Evolutionary conservation across 345 rosid species (phyloP), one percentile per base, ranked within the genome.

Genomic region (Leavenworthia alabamica): DNA sequence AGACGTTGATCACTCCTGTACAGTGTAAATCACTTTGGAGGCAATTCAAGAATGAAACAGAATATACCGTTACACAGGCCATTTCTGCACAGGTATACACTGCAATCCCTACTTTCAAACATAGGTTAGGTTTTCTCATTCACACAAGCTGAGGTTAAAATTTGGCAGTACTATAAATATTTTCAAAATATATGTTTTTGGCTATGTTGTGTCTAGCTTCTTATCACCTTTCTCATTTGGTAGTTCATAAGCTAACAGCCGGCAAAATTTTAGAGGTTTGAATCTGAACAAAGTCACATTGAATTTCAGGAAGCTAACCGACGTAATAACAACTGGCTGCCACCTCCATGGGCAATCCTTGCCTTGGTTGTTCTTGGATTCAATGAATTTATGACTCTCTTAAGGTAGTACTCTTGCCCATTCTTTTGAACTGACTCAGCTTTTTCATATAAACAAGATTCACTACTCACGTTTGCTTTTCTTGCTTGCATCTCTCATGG

Each of bases 311-410:
- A 94, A 84, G 99, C 99, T 28, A 85, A 83, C 76, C 81, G 75
- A 67, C 93, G 95, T 54, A 86, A 72, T 64, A 90, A 88, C 90
- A 94, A 88, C 85, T 94, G 95, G 96, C 55, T 94, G 48, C 99
- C 99, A 55, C 99, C 99, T 70, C 97, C 99, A 75, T 90, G 99
- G 99, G 99, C 99, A 48, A 90, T 94, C 68, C 79, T 67, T 55
- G 96, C 97, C 6, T 31, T 94, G 77, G 37, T 83, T 23, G 73
- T 90, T 68, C 85, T 94, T 53, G 99, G 99, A 62, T 94, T 94
- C 68, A 90, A 94, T 61, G 99, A 94, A 79, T 94, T 94, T 60
- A 94, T 94, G 97, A 90, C 96, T 52, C 88, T 94, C 59, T 75
- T 94, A 70, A 94, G 99, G n/a, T n/a, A n/a, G 99, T 90, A 66